Evolutionary conservation across 164 flowering plant species (phyloP), one percentile per base, ranked within the genome.

Genomic region (Kingdonia uniflora): DNA sequence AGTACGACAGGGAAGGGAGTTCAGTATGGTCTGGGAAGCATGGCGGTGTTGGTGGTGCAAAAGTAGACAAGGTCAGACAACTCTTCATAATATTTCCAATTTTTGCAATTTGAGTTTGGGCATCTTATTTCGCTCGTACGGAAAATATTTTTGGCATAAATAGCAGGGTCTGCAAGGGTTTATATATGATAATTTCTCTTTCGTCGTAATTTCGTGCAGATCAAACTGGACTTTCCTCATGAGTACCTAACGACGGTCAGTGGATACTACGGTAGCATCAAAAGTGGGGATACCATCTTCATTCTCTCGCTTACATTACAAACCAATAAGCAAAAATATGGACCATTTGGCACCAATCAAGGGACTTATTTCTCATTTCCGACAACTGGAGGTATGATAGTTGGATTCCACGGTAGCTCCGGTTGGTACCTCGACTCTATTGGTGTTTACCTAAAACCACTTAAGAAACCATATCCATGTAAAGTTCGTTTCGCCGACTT

Each of bases 321-420:
- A 42, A 89, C 75, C 75, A 89, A 85, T 68, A 74, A 41, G 43
- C 77, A 50, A 55, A 76, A 61, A 16, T 83, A 76, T 58, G 97
- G 95, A 33, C 92, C 97, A 6, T 85, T 57, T 65, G 97, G 95
- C 8, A 45, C 59, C 25, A 79, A 80, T 54, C 63, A 74, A 59
- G 95, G 97, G 38, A 75, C 75, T 1, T 50, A 40, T 22, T 84
- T 85, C 55, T 65, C 84, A 12, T 57, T 74, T 6, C 81, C 87
- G 15, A 56, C 52, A 45, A 57, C 50, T 1, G 72, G 76, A 0
- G 79, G 74, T 17, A 85, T 72, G 64, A 77, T 85, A 24, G 92
- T 84, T 3, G 95, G 95, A 29, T 84, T 89, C 58, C 81, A 80
- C 65, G 95, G 97, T n/a, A 55, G 48, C 54, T 49, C 67, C 21